These are phyloP conservation scores for Lipomyces oligophaga DNA, from an alignment of 805 yeast genomes.

Conservation along the genomic window DNA sequence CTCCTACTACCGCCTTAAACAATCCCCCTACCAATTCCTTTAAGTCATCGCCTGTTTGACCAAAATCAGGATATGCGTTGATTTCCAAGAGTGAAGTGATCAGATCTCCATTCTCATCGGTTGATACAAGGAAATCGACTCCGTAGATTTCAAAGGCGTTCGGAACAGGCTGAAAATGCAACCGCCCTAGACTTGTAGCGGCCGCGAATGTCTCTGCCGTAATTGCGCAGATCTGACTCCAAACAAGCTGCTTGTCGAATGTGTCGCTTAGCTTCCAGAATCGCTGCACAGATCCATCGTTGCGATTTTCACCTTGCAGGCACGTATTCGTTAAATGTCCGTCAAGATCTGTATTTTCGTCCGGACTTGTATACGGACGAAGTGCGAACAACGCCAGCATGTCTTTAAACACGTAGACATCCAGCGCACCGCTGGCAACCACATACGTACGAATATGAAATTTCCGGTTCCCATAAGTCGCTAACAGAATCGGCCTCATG, in stretches of 20 bases:
- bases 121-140: slow-evolving; percentile 79
- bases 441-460: slow-evolving; percentile 89
- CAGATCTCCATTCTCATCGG: slow-evolving; percentile 42
- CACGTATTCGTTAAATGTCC: slow-evolving; percentile 95
- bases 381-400: slow-evolving; percentile 81
- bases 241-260: slow-evolving; percentile 41
- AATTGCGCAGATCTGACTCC: slow-evolving; percentile 54
- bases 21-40: slow-evolving; percentile 50
- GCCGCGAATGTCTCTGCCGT: slow-evolving; percentile 73
- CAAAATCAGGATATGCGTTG: slow-evolving; percentile 93
- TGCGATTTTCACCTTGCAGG: slow-evolving; percentile 55
- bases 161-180: slow-evolving; percentile 76
- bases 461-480: slow-evolving; percentile 60
- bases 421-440: slow-evolving; percentile 65
- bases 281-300: slow-evolving; percentile 52
- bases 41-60: slow-evolving; percentile 83
- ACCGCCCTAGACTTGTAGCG: slow-evolving; percentile 72
- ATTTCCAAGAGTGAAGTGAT: slow-evolving; percentile 71
- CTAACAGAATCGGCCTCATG: slow-evolving; percentile 60
- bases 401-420: slow-evolving; percentile 73
- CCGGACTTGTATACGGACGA: slow-evolving; percentile 43
- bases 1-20: slow-evolving; percentile 15
- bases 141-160: slow-evolving; percentile 89
- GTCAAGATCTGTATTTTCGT: slow-evolving; percentile 44
- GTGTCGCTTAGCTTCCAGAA: slow-evolving; percentile 49